Base-by-base conservation (phyloP, 2,329 filamentous ascomycete species). In the Colletotrichum siamense region DNA sequence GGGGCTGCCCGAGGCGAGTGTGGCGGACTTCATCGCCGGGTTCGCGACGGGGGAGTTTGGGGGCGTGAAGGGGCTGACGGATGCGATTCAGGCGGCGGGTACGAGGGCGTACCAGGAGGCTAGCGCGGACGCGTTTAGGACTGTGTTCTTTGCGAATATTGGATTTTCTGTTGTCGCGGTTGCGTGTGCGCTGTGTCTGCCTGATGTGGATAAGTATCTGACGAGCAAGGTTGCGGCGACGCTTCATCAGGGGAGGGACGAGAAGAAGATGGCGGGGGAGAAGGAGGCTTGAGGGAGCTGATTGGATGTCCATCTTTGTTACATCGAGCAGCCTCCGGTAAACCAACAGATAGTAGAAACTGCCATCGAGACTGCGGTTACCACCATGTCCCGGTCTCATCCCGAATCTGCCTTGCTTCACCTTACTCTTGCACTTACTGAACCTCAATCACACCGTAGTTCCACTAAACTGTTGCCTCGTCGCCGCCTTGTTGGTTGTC, bases 131-230 rank as follows among this genome's bases (percentile, higher is more conserved):
- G 82, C 83, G 5, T 85, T 84, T 77, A 78, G 80, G 16, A 83
- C 82, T 1, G 81, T 85, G 3, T 86, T 84, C 76, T 80, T 84
- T 32, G 78, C 81, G 6, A 84, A 81, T 26, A 83, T 85, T 69
- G 82, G 82, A 4, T 86, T 85, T 77, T 83, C 82, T 8, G 82
- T 78, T 2, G 71, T 84, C 2, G 80, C 82, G 8, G 75, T 85
- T 36, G 78, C 84, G 36, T 80, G 80, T 7, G 82, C 81, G 12
- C 77, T 81, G 72, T 79, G 83, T 63, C 70, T 83, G 52, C 83
- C 82, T 16, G 81, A 85, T 62, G 81, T 84, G 13, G 84, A 85
- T 74, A 78, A 82, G 64, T 77, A 82, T 28, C 75, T 85, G 77
- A 84, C 80, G 2, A 78, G 79, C 44, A 81, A 82, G 57, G 84